A percentile compares a stretch with the other conserved stretches of the same genome.
phyloP scores from a whole-genome alignment of 2,329 filamentous ascomycete genomes.

The Fusarium kyushuense region DNA sequence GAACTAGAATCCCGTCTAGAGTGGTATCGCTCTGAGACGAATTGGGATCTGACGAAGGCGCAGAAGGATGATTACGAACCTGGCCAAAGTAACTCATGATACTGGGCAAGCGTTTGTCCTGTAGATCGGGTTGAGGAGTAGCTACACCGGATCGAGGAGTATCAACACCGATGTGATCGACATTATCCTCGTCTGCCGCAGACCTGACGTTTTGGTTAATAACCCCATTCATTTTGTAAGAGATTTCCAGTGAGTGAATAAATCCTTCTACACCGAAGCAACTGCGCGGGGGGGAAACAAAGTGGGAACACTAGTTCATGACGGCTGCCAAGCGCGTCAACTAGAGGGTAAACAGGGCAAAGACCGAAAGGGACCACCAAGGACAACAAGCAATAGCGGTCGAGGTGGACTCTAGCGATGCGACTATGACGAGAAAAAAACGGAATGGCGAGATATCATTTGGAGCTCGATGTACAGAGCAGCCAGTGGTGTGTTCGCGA shows the following conservation, averaged over 20 bases:
- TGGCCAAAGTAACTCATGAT: conserved; percentile 99
- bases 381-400: conserved; percentile 40
- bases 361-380: conserved; percentile 39
- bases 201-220: conserved; percentile 68
- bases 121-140: conserved; percentile 91
- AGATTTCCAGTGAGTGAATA: conserved; percentile 47
- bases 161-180: conserved; percentile 84
- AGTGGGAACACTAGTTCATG: conserved; percentile 58
- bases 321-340: conserved; percentile 54
- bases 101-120: conserved; percentile 94
- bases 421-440: conserved; percentile 52
- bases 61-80: conserved; percentile 91
- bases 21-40: conserved; percentile 52
- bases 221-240: conserved; percentile 59
- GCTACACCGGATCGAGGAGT: conserved; percentile 91
- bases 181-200: conserved; percentile 75
- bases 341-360: conserved; percentile 47
- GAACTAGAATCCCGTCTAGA: conserved; percentile 41
- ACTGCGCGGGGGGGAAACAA: conserved; percentile 48
- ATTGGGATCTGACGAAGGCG: conserved; percentile 54
- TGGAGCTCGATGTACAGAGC: conserved; percentile 37
- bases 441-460: conserved; percentile 44
- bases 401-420: conserved; percentile 46
- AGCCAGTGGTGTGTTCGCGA: conserved; percentile 45
- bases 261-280: conserved; percentile 48